Conservation (phyloP, 2,329 filamentous ascomycete genomes). For the Epichloe glyceriae region DNA sequence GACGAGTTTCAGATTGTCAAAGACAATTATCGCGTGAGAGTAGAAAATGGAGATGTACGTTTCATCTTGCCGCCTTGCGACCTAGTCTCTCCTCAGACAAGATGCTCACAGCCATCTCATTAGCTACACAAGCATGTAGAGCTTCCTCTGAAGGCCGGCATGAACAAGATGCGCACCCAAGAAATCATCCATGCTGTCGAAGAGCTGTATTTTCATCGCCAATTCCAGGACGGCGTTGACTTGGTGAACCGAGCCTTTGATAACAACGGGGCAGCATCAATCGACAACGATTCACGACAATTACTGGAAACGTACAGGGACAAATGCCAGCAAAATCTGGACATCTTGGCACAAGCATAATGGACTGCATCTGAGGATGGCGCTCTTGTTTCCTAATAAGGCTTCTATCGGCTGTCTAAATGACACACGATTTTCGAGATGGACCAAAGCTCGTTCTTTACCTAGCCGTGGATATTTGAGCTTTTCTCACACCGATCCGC, state of each 20-base stretch:
- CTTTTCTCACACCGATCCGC: neutral
- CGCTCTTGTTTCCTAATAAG: neutral
- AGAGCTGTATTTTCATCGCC: slow-evolving; percentile 42
- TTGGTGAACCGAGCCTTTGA: slow-evolving; percentile 26
- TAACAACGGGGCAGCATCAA: slow-evolving; percentile 14
- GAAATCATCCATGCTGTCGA: slow-evolving; percentile 42
- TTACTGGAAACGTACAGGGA: slow-evolving; percentile 29
- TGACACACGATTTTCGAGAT: neutral
- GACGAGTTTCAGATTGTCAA: slow-evolving; percentile 35
- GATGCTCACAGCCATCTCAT: neutral
- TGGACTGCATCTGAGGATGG: neutral
- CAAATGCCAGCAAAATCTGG: slow-evolving; percentile 25
- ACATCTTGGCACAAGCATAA: neutral
- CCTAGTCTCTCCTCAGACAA: neutral
- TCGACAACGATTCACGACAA: slow-evolving; percentile 31
- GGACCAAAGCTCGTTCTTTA: neutral
- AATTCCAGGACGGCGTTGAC: slow-evolving; percentile 31
- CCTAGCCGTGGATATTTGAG: neutral
- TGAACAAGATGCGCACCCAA: slow-evolving; percentile 35
- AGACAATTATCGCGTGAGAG: slow-evolving; percentile 30
- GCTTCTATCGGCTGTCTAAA: neutral
- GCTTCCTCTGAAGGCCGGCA: slow-evolving; percentile 24
- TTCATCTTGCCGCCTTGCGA: neutral
- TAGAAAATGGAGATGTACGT: slow-evolving; percentile 42
- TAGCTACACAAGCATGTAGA: slow-evolving; percentile 32